Evolutionary conservation across 2,329 filamentous ascomycete species (phyloP).

Genomic region (Fusarium penzigii): DNA sequence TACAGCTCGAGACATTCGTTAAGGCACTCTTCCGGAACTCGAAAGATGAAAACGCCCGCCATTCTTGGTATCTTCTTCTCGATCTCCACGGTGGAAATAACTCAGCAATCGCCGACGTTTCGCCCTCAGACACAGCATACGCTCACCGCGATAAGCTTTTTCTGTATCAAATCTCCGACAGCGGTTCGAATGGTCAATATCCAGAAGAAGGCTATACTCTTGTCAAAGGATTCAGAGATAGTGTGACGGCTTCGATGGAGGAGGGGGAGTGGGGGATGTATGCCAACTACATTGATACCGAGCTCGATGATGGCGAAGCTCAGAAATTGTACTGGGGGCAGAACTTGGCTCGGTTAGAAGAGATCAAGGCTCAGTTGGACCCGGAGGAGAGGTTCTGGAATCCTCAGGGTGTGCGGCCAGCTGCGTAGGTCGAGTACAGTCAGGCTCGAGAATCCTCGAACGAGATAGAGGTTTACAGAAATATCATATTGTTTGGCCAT

Average conservation of each 20-base stretch:
- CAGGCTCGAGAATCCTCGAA: neutral
- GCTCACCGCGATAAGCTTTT: slow-evolving; percentile 47
- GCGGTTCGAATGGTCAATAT: slow-evolving; percentile 30
- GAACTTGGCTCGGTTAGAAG: slow-evolving; percentile 35
- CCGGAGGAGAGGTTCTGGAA: slow-evolving; percentile 42
- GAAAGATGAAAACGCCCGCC: slow-evolving; percentile 9
- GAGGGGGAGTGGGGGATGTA: slow-evolving; percentile 41
- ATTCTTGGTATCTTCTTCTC: slow-evolving; percentile 27
- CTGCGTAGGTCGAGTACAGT: neutral
- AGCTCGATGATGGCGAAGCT: slow-evolving; percentile 35
- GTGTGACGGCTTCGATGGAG: slow-evolving; percentile 30
- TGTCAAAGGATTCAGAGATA: slow-evolving; percentile 36
- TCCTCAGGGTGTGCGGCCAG: slow-evolving; percentile 34
- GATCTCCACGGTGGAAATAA: slow-evolving; percentile 37
- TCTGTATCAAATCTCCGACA: slow-evolving; percentile 52
- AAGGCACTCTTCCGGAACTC: slow-evolving; percentile 19
- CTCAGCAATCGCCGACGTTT: slow-evolving; percentile 36
- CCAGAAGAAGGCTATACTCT: slow-evolving; percentile 36
- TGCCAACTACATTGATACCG: slow-evolving; percentile 43
- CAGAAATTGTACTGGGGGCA: slow-evolving; percentile 39
- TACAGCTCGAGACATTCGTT: slow-evolving; percentile 24
- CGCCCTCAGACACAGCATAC: slow-evolving; percentile 35
- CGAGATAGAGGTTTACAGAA: no score
- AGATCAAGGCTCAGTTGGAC: slow-evolving; percentile 39
- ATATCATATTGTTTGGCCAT: no score